Evolutionary conservation across 805 yeast genomes (phyloP).

Genomic region (Saccharomycopsis sp.): DNA sequence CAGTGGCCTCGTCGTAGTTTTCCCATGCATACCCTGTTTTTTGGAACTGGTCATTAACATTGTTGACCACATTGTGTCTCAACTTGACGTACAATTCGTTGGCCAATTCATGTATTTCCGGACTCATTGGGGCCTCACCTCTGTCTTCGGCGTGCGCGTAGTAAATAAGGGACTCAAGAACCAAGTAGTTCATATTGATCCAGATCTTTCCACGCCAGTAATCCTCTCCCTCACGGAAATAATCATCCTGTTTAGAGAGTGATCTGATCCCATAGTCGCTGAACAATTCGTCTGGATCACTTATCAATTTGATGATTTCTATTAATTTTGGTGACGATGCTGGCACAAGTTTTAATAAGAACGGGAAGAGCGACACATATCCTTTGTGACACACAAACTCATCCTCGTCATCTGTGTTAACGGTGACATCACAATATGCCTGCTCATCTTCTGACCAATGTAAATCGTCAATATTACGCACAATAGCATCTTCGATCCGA

Average conservation of each 20-base stretch:
- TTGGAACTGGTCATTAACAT: conserved; percentile 63
- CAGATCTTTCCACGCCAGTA: conserved; percentile 96
- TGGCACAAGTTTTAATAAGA: conserved; percentile 61
- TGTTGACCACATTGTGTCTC: conserved; percentile 60
- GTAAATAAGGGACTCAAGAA: conserved; percentile 59
- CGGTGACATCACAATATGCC: conserved; percentile 77
- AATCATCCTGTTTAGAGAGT: conserved; percentile 61
- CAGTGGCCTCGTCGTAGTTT: conserved; percentile 74
- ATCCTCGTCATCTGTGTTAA: conserved; percentile 66
- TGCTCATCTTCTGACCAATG: conserved; percentile 73
- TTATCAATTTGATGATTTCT: conserved; percentile 48
- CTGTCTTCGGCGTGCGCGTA: conserved; percentile 36
- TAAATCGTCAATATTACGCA: conserved; percentile 57
- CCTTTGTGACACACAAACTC: conserved; percentile 80
- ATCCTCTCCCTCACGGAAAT: conserved; percentile 68
- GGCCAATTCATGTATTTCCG: conserved; percentile 34
- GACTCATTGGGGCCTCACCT: conserved; percentile 26
- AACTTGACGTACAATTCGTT: conserved; percentile 49
- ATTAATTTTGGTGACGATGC: conserved; percentile 32
- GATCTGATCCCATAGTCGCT: conserved; percentile 75
- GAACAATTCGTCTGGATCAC: conserved; percentile 73
- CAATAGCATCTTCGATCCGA: conserved; percentile 47
- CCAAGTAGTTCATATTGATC: conserved; percentile 84
- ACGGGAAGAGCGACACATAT: conserved; percentile 81
- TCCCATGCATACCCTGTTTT: conserved; percentile 84